phyloP scores from a whole-genome alignment of 202 grass and related monocot species.

The Setaria viridis region DNA sequence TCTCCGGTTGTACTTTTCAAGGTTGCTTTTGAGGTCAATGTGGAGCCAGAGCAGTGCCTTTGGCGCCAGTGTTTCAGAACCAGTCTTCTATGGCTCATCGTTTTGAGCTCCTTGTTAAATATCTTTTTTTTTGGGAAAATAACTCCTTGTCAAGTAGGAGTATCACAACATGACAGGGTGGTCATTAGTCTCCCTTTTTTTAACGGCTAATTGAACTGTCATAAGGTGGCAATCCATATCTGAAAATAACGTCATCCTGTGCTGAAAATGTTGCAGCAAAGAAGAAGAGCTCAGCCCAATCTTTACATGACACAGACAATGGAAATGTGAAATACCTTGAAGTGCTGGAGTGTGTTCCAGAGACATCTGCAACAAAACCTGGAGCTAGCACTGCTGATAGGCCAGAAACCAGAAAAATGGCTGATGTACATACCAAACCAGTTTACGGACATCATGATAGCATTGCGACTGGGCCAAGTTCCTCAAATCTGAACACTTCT shows the following conservation, averaged over 20 bases:
- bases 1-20: slow-evolving; percentile 46
- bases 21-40: slow-evolving; percentile 37
- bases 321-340: slow-evolving; percentile 80
- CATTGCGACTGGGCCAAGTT: slow-evolving; percentile 46
- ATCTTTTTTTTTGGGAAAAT: not conserved
- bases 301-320: slow-evolving; percentile 53
- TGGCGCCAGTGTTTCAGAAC: slow-evolving; percentile 8
- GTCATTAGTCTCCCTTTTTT: slow-evolving; percentile 13
- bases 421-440: slow-evolving; percentile 41
- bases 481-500: slow-evolving; percentile 42
- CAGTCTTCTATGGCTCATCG: slow-evolving; percentile 26
- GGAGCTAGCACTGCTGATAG: slow-evolving; percentile 37
- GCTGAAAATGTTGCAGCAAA: slow-evolving; percentile 71
- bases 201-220: not conserved
- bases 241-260: slow-evolving; percentile 25
- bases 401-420: slow-evolving; percentile 37
- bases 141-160: too few species aligned
- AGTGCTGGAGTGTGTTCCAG: slow-evolving; percentile 57
- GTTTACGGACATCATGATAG: slow-evolving; percentile 38
- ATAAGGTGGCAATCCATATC: not conserved
- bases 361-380: slow-evolving; percentile 42
- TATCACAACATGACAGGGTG: slow-evolving; percentile 11
- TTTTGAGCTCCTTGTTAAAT: slow-evolving; percentile 33
- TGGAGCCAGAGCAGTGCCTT: not conserved
- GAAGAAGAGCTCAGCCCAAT: slow-evolving; percentile 60